Evolutionary conservation across 2,329 filamentous ascomycete genomes (phyloP).

Genomic region (Colletotrichum navitas): DNA sequence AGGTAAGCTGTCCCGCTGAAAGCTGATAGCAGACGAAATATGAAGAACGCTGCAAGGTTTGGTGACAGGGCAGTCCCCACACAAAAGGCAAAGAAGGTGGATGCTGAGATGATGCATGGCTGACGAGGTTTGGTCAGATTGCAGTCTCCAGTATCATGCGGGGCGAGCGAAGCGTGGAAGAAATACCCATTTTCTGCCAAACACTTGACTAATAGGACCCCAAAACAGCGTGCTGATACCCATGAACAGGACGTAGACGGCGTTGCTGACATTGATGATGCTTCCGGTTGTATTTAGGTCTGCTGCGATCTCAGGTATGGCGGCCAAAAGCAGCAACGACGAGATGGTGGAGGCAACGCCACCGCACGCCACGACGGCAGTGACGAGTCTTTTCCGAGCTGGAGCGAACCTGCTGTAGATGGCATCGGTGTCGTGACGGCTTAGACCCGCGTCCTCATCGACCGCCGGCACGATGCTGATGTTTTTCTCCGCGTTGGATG

Average conservation of each 20-base stretch:
- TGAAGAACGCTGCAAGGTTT: constrained; percentile 74
- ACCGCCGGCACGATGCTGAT: constrained; percentile 14
- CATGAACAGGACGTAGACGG: constrained; percentile 80
- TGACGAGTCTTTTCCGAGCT: constrained; percentile 29
- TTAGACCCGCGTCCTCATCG: constrained; percentile 15
- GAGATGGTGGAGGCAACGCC: constrained; percentile 33
- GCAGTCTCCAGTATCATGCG: constrained; percentile 38
- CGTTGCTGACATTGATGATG: constrained; percentile 77
- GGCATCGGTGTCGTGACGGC: constrained; percentile 36
- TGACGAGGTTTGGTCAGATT: background rate
- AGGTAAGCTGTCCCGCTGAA: constrained; percentile 79
- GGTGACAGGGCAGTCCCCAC: constrained; percentile 76
- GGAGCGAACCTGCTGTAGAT: constrained; percentile 28
- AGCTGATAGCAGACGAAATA: constrained; percentile 77
- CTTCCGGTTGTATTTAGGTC: constrained; percentile 74
- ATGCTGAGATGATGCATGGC: constrained; percentile 44
- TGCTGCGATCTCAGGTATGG: constrained; percentile 78
- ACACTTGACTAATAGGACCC: constrained; percentile 73
- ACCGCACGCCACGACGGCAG: constrained; percentile 30
- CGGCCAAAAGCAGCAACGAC: constrained; percentile 69
- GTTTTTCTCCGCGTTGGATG: constrained; percentile 37
- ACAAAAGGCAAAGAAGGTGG: constrained; percentile 72
- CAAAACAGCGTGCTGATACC: constrained; percentile 74
- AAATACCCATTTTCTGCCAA: constrained; percentile 63
- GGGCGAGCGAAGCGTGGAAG: constrained; percentile 42